Evolutionary conservation across 1,139 yeast species (phyloP), one percentile per base, ranked within the genome.

Genomic region (Yamadazyma conglobata): DNA sequence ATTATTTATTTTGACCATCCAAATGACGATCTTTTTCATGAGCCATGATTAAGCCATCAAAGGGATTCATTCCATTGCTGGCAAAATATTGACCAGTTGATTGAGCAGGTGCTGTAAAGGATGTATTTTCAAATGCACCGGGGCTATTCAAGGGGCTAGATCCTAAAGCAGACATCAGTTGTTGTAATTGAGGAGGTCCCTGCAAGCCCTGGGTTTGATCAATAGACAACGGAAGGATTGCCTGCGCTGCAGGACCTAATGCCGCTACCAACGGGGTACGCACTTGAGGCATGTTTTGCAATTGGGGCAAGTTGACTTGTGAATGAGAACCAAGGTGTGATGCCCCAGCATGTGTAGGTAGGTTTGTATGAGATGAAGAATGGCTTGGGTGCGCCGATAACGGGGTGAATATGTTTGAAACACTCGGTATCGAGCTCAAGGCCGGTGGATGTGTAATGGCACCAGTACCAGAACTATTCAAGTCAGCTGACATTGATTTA

Each of bases 1-100:
- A 20, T 20, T 8, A 10, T 20, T 7, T 6, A 6, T 20, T 6
- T 6, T 10, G 11, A 20, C n/a, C 10, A 10, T 10, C 22, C 8
- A 11, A 20, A 13, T 10, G 15, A 6, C 10, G 5, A 4, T 30
- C 25, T 14, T 21, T 11, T n/a, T 36, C 38, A n/a, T 42, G 44
- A 3, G 64, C 64, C 50, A 62, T 45, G 12, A 64, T 63, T 24
- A 64, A 46, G 10, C 68, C 68, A 40, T 64, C 71, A 39, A 64
- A 64, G 9, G 71, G 71, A 40, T 64, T 64, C 45, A 59, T 48
- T 1, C 68, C 69, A 37, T 59, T 57, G 32, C 50, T 60, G 6
- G 65, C 69, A 37, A 45, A 58, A 39, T 45, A 56, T 36, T 60
- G 70, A 4, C 68, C 70, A 2, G 51, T 44, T 1, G 68, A 56